Base-by-base conservation (phyloP, 345 rosid species). In the Boechera stricta region DNA sequence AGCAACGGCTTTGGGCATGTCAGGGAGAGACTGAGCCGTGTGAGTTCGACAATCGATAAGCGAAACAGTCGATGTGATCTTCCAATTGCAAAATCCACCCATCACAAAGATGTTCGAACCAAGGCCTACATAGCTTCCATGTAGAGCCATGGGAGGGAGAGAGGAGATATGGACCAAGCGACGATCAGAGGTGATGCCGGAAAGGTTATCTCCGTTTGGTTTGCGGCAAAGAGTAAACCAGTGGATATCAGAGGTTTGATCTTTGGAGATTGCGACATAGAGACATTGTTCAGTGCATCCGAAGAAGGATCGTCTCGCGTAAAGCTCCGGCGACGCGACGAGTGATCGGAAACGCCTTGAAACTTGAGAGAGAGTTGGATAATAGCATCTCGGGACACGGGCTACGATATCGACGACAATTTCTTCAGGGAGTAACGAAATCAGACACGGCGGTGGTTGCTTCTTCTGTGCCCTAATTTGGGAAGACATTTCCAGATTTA, bases 1-100 rank as follows among this genome's bases (percentile, higher is more conserved):
- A 24, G 75, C 70, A 2, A 76, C 80, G 4, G 75, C 75, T 59
- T 63, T 70, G 0, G 80, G 80, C 76, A 77, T 63, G 13, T 70
- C 35, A 6, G 76, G 1, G 39, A 77, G 59, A 44, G 10, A 12
- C n/a, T 45, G 49, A 4, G 59, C 71, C 11, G 53, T 16, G 47
- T 77, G 64, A 7, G 75, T 24, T 47, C 6, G 3, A 13, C 76
- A 77, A 45, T 70, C 80, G 31, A 77, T 77, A 26, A 45, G 64
- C 2, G 65, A 63, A 12, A 64, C 80, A 6, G 13, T 70, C 31
- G 74, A 15, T 11, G 62, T 61, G 31, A 69, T 76, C 56, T n/a
- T 62, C 79, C 79, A 76, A 42, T 69, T 4, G 11, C 13, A 59
- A 55, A 63, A 71, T 6, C 76, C 76, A 16, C 80, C 76, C 52